Evolutionary conservation across 257 asterid genomes (phyloP), one percentile per base, ranked within the genome.

Genomic region (Plantago elongata): DNA sequence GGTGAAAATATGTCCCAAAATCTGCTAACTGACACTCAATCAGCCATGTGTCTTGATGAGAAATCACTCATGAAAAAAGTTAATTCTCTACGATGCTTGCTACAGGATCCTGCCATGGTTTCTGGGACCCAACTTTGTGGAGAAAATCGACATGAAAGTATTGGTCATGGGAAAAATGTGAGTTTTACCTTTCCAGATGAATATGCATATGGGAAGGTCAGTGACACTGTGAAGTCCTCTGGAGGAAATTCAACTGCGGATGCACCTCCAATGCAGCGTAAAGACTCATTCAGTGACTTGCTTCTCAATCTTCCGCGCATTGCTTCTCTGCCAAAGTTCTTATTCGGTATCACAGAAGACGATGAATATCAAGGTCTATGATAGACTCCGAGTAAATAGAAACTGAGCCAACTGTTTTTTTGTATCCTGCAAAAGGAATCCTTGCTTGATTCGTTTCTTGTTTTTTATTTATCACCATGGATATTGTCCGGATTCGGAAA

Each of bases 61-160:
- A 82, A 67, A 51, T 83, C 87, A 38, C 81, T 91, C 16, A 81
- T 91, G 96, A 91, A 81, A 69, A 82, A 77, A 74, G 96, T 91
- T 52, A 72, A 88, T 45, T 91, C 96, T 18, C 94, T 91, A 27
- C 78, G 78, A 72, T 76, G 78, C 74, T 78, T 91, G 61, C 65
- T 88, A 59, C 92, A 82, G 68, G 89, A 84, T 47, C 78, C 90
- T 48, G 61, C 57, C 30, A 43, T 42, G 30, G 47, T 78, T 61
- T 63, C 86, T 58, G 51, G 61, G 48, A 51, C 77, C 44, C 78
- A 68, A 60, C 68, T 50, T 58, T 71, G 69, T 13, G 78, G 64
- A 64, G 84, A 72, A 37, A 71, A 64, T 69, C 58, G 4, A 57
- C 27, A 34, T 43, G 79, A 71, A 67, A 76, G 45, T 27, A 66